These are phyloP conservation scores for Candida sanyiensis DNA, from an alignment of 805 yeast genomes.

Conservation along the genomic window DNA sequence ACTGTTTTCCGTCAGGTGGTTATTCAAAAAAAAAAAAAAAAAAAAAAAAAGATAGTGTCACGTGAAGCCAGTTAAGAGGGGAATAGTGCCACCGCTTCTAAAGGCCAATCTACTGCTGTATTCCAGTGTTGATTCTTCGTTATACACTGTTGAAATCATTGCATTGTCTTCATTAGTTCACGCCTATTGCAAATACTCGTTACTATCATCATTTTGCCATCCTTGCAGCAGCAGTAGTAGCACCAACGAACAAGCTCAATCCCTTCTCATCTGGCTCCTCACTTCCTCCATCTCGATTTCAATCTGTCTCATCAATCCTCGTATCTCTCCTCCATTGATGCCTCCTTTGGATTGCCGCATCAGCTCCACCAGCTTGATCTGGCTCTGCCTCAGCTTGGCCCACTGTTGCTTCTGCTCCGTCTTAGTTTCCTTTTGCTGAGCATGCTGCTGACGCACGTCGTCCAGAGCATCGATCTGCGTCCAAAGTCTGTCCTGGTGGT, in stretches of 20 bases:
- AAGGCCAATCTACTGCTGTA: no score
- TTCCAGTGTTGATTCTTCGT: no score
- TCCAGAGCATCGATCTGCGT: slow-evolving; percentile 81
- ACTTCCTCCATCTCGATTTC: slow-evolving; percentile 14
- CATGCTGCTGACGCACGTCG: slow-evolving; percentile 49
- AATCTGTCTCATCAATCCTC: slow-evolving; percentile 10
- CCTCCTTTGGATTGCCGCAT: slow-evolving; percentile 2
- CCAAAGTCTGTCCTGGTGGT: slow-evolving; percentile 76
- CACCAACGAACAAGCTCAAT: neutral
- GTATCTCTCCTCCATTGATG: slow-evolving; percentile 5
- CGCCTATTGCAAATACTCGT: neutral
- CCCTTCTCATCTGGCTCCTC: slow-evolving; percentile 12
- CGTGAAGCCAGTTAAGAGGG: neutral
- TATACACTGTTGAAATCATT: no score
- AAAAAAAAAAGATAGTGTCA: no score
- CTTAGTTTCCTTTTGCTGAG: slow-evolving; percentile 5
- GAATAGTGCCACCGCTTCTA: no score
- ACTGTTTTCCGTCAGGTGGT: slow-evolving; percentile 3
- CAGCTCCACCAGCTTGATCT: slow-evolving; percentile 9
- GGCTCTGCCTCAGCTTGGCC: slow-evolving; percentile 12
- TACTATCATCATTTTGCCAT: neutral
- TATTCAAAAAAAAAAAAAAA: no score
- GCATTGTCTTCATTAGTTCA: neutral
- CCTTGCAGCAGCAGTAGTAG: no score
- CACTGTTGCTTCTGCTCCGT: slow-evolving; percentile 4